These are phyloP conservation scores for Dorcoceras hygrometricum DNA, from an alignment of 257 asterid genomes.

Conservation along the genomic window DNA sequence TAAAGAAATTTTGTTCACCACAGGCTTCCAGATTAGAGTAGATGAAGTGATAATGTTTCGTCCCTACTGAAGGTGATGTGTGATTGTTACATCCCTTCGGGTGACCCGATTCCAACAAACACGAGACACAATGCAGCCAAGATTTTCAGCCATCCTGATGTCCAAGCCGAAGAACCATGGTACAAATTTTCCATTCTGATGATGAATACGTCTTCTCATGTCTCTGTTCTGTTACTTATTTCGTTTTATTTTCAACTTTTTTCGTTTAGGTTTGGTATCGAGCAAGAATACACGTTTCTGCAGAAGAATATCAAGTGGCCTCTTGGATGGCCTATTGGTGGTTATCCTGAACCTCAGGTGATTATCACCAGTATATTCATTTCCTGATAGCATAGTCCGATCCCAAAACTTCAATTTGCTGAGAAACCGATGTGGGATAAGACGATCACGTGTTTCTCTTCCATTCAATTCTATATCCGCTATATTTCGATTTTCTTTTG, in stretches of 20 bases:
- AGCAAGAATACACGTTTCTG: slow-evolving; percentile 59
- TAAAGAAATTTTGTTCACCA: background rate
- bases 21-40: background rate
- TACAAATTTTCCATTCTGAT: slow-evolving; percentile 7
- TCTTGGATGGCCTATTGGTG: slow-evolving; percentile 59
- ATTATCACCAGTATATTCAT: background rate
- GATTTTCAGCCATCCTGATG: slow-evolving; percentile 49
- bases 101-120: slow-evolving; percentile 59
- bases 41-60: background rate
- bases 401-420: no score
- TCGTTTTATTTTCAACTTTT: background rate
- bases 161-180: slow-evolving; percentile 48
- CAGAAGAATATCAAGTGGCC: slow-evolving; percentile 56
- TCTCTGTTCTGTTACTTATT: slow-evolving; percentile 3
- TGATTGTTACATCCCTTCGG: slow-evolving; percentile 57
- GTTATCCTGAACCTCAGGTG: slow-evolving; percentile 69
- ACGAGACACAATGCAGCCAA: slow-evolving; percentile 50
- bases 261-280: slow-evolving; percentile 49
- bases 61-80: slow-evolving; percentile 45
- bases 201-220: background rate
- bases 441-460: background rate
- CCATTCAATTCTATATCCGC: background rate
- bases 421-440: no score
- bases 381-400: no score
- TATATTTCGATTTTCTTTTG: background rate